Evolutionary conservation across 2,329 filamentous ascomycete species (phyloP), one percentile per base, ranked within the genome.

Genomic region (Pestalotiopsis fici): DNA sequence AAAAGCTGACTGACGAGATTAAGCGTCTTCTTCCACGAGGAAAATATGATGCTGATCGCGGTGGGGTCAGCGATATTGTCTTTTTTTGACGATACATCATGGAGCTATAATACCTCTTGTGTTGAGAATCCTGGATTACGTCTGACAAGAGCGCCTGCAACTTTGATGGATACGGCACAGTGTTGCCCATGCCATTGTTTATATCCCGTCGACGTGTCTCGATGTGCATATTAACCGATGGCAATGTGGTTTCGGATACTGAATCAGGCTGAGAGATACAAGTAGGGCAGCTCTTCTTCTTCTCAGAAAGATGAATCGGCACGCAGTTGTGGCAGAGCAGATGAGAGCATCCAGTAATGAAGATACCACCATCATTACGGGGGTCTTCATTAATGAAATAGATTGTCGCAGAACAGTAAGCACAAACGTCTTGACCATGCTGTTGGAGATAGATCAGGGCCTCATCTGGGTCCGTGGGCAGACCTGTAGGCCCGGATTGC

Each of bases 21-120:
- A 5, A 68, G 31, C 11, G 66, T 68, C 21, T 47, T 59, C 12
- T 57, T 68, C 64, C 66, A 68, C 2, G 54, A 68, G 6, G 64
- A 68, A 25, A 68, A 68, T 3, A 66, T 18, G 18, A 68, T 68
- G 13, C 66, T 67, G 4, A 0, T 3, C 25, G 1, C 12, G 3
- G 27, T 1, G 1, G 3, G 21, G 25, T 56, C 25, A 56, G 54
- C 54, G 5, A 47, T 4, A n/a, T 0, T 5, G 39, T 15, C 11
- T 12, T n/a, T 55, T 55, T 18, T 7, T 25, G 2, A 25, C 2
- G 13, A 21, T 9, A 18, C 3, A 13, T 2, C 1, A 4, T 3
- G 12, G 3, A 18, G 11, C 2, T n/a, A n/a, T 2, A n/a, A 13
- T 56, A 56, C 54, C 54, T 56, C 11, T 56, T 56, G n/a, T 56